These are phyloP conservation scores for Trichoderma afroharzianum DNA, from an alignment of 2,329 filamentous ascomycete species.

Conservation along the genomic window DNA sequence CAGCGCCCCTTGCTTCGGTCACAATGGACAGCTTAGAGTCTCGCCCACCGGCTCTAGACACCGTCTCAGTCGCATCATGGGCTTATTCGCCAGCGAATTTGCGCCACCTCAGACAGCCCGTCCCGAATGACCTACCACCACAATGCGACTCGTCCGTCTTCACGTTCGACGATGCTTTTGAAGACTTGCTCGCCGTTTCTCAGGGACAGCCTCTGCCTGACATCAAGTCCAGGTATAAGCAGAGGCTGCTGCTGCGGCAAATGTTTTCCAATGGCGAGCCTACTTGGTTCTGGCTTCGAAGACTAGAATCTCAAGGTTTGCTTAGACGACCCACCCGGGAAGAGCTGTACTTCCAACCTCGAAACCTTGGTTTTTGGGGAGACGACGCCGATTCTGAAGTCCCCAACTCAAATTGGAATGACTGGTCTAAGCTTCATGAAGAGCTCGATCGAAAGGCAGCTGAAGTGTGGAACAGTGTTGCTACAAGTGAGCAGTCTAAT, in stretches of 20 bases:
- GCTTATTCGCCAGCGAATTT: constrained; percentile 36
- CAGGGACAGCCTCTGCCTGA: constrained; percentile 41
- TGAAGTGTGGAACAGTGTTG: constrained; percentile 27
- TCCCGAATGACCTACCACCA: constrained; percentile 41
- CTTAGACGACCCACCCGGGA: background rate
- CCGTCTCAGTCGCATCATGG: constrained; percentile 26
- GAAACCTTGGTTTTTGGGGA: background rate
- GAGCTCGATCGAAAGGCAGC: constrained; percentile 30
- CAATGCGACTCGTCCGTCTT: constrained; percentile 39
- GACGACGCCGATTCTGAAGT: background rate
- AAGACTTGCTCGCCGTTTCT: constrained; percentile 52
- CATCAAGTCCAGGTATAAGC: constrained; percentile 34
- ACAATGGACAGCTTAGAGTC: constrained; percentile 7
- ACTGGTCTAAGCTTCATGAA: constrained; percentile 31
- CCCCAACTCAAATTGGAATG: constrained; percentile 18
- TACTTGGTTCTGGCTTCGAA: constrained; percentile 39
- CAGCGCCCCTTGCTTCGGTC: background rate
- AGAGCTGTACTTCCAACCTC: background rate
- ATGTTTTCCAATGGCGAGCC: constrained; percentile 42
- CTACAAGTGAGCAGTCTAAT: constrained; percentile 17
- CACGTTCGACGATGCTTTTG: constrained; percentile 56
- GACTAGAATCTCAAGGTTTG: constrained; percentile 37
- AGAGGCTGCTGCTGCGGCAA: constrained; percentile 35
- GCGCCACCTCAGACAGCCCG: constrained; percentile 44
- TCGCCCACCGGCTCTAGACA: constrained; percentile 12